Base-by-base conservation (phyloP, 352 stramenopile genomes). In the Vaucheria bursata region DNA sequence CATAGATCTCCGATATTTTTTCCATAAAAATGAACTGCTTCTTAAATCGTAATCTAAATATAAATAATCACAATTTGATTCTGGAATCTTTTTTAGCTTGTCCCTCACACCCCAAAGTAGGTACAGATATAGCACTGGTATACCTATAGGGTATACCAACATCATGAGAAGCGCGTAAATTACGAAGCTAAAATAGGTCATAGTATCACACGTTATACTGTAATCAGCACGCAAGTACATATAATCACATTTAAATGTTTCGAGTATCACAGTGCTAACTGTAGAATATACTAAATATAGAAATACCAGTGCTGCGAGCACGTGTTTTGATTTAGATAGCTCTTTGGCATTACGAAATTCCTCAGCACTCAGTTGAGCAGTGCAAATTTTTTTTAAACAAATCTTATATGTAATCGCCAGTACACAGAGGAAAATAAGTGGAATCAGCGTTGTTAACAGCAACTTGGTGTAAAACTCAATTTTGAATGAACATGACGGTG, bases 171-270 rank as follows among this genome's bases (percentile, higher is more conserved):
- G 4, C 12, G 65, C 5, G 31, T 38, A 72, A 2, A 38, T 8
- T 2, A 25, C 2, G 65, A 50, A 72, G 1, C 3, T 2, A 6
- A n/a, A 8, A 35, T 72, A 35, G 25, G 35, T 39, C 1, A 2
- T 6, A 35, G 65, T 72, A 39, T 34, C 5, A 65, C 79, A 84
- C 34, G 76, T 53, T n/a, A 84, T 74, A 25, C 37, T 25, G 77
- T 84, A 84, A 68, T 84, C 79, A 31, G 70, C 45, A 35, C 65
- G 73, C 25, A 84, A 59, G 18, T 84, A 84, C 2, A 8, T 71
- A 18, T 78, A 29, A 12, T 85, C 79, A 66, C 79, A 85, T 2
- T 36, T 66, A 40, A 85, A 85, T 65, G 59, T 76, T n/a, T 50
- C 18, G 38, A 84, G 84, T 25, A 81, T 69, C 18, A 40, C 80